These are phyloP conservation scores for Rhodotorula sphaerocarpa DNA, from an alignment of 768 basidiomycete genomes.

Conservation along the genomic window DNA sequence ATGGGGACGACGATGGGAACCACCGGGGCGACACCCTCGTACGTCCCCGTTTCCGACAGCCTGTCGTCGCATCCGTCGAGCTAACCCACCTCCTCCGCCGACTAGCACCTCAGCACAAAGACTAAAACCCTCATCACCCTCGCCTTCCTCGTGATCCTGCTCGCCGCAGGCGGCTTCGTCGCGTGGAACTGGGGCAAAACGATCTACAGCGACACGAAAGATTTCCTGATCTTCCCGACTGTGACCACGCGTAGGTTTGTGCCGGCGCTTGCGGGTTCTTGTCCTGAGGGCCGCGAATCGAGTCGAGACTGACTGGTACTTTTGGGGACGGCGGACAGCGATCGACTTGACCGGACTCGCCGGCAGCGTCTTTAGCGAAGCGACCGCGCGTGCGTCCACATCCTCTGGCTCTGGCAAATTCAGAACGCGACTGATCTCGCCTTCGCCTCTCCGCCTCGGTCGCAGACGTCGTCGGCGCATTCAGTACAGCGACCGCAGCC, in stretches of 20 bases:
- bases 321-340: too few relatives aligned
- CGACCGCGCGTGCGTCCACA: neutral
- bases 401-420: neutral
- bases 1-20: neutral
- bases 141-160: neutral
- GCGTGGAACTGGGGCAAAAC: neutral
- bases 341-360: neutral
- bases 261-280: neutral
- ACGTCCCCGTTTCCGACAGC: neutral
- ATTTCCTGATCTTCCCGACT: constrained; percentile 5
- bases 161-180: neutral
- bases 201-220: neutral
- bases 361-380: neutral
- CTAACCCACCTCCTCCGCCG: neutral
- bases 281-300: neutral
- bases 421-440: neutral
- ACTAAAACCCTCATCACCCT: neutral
- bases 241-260: constrained; percentile 13
- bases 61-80: neutral
- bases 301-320: neutral
- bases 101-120: neutral
- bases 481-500: neutral
- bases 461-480: neutral
- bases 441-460: neutral
- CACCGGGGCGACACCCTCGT: neutral